Base-by-base conservation (phyloP, 2,329 filamentous ascomycete genomes). In the Calonectria pauciramosa region DNA sequence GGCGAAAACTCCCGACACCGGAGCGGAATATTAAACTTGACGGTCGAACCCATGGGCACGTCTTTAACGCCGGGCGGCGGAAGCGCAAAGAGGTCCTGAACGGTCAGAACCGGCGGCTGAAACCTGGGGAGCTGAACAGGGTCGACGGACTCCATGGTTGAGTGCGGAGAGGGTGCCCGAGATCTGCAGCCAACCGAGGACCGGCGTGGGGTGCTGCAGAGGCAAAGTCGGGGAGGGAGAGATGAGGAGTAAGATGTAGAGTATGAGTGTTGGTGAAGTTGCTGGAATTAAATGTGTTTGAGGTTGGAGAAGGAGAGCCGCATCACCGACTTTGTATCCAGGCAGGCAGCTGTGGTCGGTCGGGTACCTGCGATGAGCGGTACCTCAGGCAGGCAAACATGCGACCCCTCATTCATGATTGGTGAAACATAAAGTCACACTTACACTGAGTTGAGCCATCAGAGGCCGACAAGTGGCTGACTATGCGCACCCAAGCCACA, bases 1-100 rank as follows among this genome's bases (percentile, higher is more conserved):
- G 77, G 80, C 4, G 76, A 63, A 70, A 86, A 86, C 32, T 67
- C 78, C 44, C 83, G 83, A 30, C 77, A 85, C 34, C 79, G 72
- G 26, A 79, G 68, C 8, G 83, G 84, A 36, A 85, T 77, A 7
- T 82, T 49, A 64, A 86, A 86, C 41, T 80, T 84, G 70, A 85
- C 60, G 14, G 74, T 69, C 11, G 47, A 20, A 3, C 67, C 69
- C 56, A 67, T 68, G 10, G 34, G 34, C 1, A n/a, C 34, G 7
- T 9, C 5, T 38, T 41, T 28, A 1, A 23, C 32, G 18, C 49
- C 69, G 1, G 64, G 26, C 3, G 64, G 9, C 20, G 56, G 67
- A 52, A 26, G 59, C 54, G 63, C 28, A 16, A 67, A 54, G 18
- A 49, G 44, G 7, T 74, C 51, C 28, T 32, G 20, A 65, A 13